Evolutionary conservation across 2,329 filamentous ascomycete species (phyloP).

Genomic region (Diaporthe sp.): DNA sequence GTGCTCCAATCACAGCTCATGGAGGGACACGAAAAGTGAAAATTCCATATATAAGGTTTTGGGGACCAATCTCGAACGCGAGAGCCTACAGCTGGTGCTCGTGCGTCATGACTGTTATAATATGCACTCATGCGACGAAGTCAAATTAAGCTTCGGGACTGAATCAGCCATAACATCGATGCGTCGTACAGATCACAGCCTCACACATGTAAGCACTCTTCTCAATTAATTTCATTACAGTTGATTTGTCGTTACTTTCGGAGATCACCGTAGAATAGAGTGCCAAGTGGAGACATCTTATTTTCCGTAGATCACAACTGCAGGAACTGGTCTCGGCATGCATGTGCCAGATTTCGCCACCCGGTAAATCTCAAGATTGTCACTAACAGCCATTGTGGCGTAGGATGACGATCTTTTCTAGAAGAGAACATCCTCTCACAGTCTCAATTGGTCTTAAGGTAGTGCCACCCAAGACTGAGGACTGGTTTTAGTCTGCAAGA

Average conservation of each 20-base stretch:
- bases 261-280: not conserved
- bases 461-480: too few species aligned
- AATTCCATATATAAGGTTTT: not conserved
- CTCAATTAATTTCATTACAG: too few species aligned
- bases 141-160: conserved; percentile 5
- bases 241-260: not conserved
- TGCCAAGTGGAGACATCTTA: not conserved
- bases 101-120: not conserved
- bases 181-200: not conserved
- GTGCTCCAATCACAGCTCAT: not conserved
- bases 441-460: not conserved
- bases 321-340: not conserved
- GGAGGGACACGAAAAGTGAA: not conserved
- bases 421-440: not conserved
- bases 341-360: not conserved
- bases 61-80: not conserved
- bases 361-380: not conserved
- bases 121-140: not conserved
- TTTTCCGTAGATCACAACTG: not conserved
- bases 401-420: not conserved
- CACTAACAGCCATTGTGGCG: too few species aligned
- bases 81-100: not conserved
- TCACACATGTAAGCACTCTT: not conserved
- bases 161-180: not conserved
- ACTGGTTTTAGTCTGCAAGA: not conserved